These are phyloP conservation scores for Tetracladium maxilliforme DNA, from an alignment of 2,329 filamentous ascomycete genomes.

Conservation along the genomic window DNA sequence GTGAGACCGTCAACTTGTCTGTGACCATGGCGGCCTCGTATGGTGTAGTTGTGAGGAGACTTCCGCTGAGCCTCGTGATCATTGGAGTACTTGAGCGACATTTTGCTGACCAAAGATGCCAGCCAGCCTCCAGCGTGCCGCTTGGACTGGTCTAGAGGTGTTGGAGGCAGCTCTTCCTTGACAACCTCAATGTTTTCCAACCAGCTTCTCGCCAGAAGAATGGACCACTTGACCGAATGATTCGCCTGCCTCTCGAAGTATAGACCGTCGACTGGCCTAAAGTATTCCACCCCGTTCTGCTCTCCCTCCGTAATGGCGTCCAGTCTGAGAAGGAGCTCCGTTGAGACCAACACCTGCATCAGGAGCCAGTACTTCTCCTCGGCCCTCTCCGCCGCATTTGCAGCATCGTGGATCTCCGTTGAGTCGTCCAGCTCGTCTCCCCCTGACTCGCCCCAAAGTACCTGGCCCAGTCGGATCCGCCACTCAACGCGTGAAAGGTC, in stretches of 20 bases:
- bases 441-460: conserved; percentile 46
- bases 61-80: conserved; percentile 14
- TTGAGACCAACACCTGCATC: conserved; percentile 48
- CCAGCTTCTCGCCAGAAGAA: conserved; percentile 49
- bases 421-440: conserved; percentile 38
- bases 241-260: conserved; percentile 48
- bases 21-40: conserved; percentile 37
- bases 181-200: conserved; percentile 51
- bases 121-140: conserved; percentile 30
- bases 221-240: conserved; percentile 49
- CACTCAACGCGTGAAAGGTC: conserved; percentile 64
- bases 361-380: conserved; percentile 54
- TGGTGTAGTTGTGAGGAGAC: conserved; percentile 23
- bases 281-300: conserved; percentile 33
- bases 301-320: conserved; percentile 48
- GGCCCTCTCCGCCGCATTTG: conserved; percentile 28
- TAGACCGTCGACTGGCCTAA: conserved; percentile 40
- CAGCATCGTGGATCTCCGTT: conserved; percentile 30
- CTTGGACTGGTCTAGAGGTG: conserved; percentile 11
- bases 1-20: conserved; percentile 46
- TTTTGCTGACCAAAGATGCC: conserved; percentile 35
- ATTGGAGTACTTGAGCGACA: conserved; percentile 8
- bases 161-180: conserved; percentile 19
- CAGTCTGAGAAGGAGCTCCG: conserved; percentile 48
- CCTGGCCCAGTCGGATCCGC: conserved; percentile 58